Percentiles rank a stretch among this genome's conserved stretches.
Conservation (phyloP, 2,329 filamentous ascomycete genomes). For the Nemania sp. region DNA sequence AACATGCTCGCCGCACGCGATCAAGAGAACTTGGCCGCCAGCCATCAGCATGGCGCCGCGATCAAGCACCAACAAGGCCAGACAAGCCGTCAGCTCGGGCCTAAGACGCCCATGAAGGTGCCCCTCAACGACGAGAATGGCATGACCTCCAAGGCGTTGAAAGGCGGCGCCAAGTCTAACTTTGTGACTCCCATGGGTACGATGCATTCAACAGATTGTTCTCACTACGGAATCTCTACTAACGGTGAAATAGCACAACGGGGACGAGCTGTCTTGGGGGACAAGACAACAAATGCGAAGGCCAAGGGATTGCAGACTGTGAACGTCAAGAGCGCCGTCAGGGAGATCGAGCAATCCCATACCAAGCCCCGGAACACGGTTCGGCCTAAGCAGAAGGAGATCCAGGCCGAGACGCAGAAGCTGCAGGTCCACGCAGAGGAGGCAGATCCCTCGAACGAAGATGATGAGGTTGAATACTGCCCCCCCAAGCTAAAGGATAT, state of each 20-base stretch:
- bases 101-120: constrained; percentile 79
- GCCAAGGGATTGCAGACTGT: constrained; percentile 68
- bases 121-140: constrained; percentile 86
- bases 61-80: constrained; percentile 67
- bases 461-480: constrained; percentile 86
- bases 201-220: constrained; percentile 31
- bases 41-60: constrained; percentile 70
- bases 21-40: constrained; percentile 85
- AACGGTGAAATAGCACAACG: constrained; percentile 56
- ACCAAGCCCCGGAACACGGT: constrained; percentile 16
- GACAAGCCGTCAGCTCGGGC: constrained; percentile 45
- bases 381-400: constrained; percentile 13
- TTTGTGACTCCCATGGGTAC: constrained; percentile 83
- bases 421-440: constrained; percentile 65
- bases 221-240: neutral
- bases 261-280: constrained; percentile 79
- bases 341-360: constrained; percentile 54
- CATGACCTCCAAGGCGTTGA: constrained; percentile 54
- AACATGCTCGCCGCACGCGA: constrained; percentile 74
- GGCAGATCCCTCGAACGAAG: constrained; percentile 55
- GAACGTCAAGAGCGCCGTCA: constrained; percentile 62
- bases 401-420: constrained; percentile 54
- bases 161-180: constrained; percentile 60
- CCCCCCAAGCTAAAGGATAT: constrained; percentile 72
- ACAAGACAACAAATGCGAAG: constrained; percentile 97